Conservation (phyloP, 1,284 basidiomycete species). For the Leccinum pachyderme region DNA sequence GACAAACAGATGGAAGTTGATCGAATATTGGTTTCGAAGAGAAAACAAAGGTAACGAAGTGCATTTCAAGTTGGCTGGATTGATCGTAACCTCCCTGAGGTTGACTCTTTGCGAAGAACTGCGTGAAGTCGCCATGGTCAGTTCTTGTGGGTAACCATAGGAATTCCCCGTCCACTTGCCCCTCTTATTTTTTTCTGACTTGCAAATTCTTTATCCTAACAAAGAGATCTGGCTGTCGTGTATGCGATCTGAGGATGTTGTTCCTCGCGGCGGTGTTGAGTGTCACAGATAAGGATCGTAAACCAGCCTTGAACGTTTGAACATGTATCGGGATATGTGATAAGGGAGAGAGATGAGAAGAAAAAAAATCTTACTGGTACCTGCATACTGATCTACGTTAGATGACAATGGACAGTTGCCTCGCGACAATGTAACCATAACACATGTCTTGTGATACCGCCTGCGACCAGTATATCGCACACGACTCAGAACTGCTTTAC, state of each 20-base stretch:
- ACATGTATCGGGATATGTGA: background rate
- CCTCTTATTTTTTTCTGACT: background rate
- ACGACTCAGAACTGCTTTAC: background rate
- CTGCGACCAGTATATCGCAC: background rate
- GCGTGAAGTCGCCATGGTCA: conserved; percentile 5
- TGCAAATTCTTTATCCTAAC: background rate
- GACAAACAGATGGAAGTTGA: conserved; percentile 50
- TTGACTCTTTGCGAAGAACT: conserved; percentile 2
- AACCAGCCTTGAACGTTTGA: background rate
- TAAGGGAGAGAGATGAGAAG: background rate
- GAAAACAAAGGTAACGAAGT: conserved; percentile 56
- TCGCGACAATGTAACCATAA: no score
- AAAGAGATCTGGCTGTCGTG: background rate
- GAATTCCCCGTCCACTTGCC: background rate
- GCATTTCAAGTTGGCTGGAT: conserved; percentile 55
- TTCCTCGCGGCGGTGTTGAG: background rate
- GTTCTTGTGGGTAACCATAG: background rate
- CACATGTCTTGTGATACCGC: no score
- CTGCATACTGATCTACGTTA: background rate
- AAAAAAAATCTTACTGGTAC: background rate
- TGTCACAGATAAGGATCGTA: background rate
- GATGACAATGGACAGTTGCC: no score
- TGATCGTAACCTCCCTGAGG: conserved; percentile 35
- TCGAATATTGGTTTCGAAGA: conserved; percentile 50
- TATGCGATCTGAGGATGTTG: background rate